Percentiles rank a stretch among this genome's conserved stretches.
These are phyloP conservation scores for Senna tora DNA, from an alignment of 306 rosid species.

Conservation along the genomic window DNA sequence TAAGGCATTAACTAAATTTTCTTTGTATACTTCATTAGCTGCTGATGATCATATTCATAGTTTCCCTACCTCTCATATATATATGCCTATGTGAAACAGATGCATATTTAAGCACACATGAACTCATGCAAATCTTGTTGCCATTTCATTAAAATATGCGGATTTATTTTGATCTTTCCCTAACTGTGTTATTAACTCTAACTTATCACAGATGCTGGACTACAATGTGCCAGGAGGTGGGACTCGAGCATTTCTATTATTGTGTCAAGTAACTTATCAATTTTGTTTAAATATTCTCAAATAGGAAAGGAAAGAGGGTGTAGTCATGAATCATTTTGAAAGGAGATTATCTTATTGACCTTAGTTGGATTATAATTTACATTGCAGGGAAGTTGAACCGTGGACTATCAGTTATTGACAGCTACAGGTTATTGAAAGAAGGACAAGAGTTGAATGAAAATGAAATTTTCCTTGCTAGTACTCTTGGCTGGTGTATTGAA, in stretches of 20 bases:
- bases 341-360: conserved; percentile 22
- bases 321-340: conserved; percentile 3
- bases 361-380: conserved; percentile 21
- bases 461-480: conserved; percentile 60
- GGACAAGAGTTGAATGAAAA: conserved; percentile 53
- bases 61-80: background rate
- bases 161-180: conserved; percentile 15
- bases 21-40: conserved; percentile 6
- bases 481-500: conserved; percentile 69
- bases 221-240: conserved; percentile 93
- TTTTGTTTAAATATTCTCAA: background rate
- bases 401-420: conserved; percentile 60
- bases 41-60: background rate
- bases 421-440: conserved; percentile 46
- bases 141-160: conserved; percentile 4
- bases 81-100: background rate
- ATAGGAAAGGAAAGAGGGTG: conserved; percentile 15
- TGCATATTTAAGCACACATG: background rate
- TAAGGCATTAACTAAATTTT: background rate
- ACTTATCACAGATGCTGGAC: conserved; percentile 64
- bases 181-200: conserved; percentile 26
- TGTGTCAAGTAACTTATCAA: conserved; percentile 26
- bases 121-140: background rate
- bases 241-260: conserved; percentile 29
- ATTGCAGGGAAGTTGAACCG: conserved; percentile 62